Evolutionary conservation across 257 asterid species (phyloP).

Genomic region (Plectranthus barbatus): DNA sequence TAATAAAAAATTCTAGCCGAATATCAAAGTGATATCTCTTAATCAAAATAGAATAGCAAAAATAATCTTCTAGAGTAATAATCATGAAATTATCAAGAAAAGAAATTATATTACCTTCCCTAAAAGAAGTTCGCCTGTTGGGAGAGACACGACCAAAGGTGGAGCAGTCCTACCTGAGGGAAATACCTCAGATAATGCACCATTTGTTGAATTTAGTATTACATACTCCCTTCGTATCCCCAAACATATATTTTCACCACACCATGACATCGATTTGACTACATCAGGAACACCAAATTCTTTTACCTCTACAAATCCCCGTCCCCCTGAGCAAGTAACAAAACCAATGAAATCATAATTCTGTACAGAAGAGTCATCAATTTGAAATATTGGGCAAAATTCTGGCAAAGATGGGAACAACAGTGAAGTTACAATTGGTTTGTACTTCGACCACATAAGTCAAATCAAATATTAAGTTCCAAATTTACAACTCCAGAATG

Average conservation of each 20-base stretch:
- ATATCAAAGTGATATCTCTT: too few relatives aligned
- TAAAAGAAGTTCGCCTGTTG: constrained; percentile 87
- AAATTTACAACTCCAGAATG: not conserved
- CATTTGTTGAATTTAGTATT: constrained; percentile 69
- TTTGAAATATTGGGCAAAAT: not conserved
- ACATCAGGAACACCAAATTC: constrained; percentile 88
- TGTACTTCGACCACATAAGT: too few relatives aligned
- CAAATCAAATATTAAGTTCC: not conserved
- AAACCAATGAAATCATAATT: not conserved
- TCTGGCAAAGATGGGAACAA: not conserved
- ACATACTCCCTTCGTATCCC: constrained; percentile 80
- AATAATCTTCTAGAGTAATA: constrained; percentile 3
- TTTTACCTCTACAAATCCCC: constrained; percentile 93
- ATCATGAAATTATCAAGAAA: not conserved
- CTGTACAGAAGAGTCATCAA: not conserved
- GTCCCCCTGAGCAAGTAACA: constrained; percentile 55
- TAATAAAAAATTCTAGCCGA: too few relatives aligned
- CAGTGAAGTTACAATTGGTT: not conserved
- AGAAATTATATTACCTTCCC: constrained; percentile 57
- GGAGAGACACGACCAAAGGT: constrained; percentile 82
- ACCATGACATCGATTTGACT: constrained; percentile 94
- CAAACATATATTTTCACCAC: constrained; percentile 92
- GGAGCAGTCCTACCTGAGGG: constrained; percentile 96
- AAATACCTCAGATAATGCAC: constrained; percentile 83
- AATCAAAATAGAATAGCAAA: too few relatives aligned